Conservation (phyloP, 1,139 yeast species). For the Zygoascus sp. region DNA sequence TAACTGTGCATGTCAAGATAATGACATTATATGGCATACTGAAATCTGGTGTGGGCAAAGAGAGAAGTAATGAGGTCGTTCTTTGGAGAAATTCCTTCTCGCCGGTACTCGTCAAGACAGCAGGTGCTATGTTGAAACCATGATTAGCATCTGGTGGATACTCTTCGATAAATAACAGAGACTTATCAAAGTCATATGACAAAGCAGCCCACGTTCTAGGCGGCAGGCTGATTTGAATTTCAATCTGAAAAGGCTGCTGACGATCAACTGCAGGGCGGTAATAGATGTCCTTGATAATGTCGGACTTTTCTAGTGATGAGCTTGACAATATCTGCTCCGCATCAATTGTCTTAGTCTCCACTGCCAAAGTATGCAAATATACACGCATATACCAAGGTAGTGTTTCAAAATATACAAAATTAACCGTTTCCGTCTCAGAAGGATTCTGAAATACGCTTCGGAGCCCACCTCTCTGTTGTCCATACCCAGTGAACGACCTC, state of each 20-base stretch:
- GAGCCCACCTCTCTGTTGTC: slow-evolving; percentile 87
- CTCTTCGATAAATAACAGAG: slow-evolving; percentile 77
- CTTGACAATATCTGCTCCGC: slow-evolving; percentile 16
- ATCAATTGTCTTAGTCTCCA: slow-evolving; percentile 15
- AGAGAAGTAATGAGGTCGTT: slow-evolving; percentile 77
- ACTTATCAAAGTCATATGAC: slow-evolving; percentile 80
- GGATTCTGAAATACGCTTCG: slow-evolving; percentile 75
- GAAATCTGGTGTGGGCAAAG: slow-evolving; percentile 96
- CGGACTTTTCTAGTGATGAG: slow-evolving; percentile 25
- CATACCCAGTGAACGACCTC: slow-evolving; percentile 85
- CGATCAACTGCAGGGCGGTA: slow-evolving; percentile 81
- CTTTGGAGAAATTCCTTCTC: slow-evolving; percentile 41
- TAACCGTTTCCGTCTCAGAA: slow-evolving; percentile 40
- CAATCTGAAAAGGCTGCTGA: slow-evolving; percentile 76
- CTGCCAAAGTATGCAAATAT: slow-evolving; percentile 62
- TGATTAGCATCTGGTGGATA: slow-evolving; percentile 99
- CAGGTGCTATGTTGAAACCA: slow-evolving; percentile 93
- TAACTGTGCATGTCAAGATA: slow-evolving; percentile 85
- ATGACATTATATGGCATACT: slow-evolving; percentile 99
- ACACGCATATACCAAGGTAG: slow-evolving; percentile 93
- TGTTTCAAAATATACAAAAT: slow-evolving; percentile 67
- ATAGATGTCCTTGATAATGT: slow-evolving; percentile 50
- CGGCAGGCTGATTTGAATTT: slow-evolving; percentile 61
- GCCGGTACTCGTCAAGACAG: slow-evolving; percentile 52
- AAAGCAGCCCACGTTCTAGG: slow-evolving; percentile 58